A percentile compares a stretch with the other conserved stretches of the same genome.
phyloP scores from a whole-genome alignment of 306 rosid species.

The Fragaria iinumae region DNA sequence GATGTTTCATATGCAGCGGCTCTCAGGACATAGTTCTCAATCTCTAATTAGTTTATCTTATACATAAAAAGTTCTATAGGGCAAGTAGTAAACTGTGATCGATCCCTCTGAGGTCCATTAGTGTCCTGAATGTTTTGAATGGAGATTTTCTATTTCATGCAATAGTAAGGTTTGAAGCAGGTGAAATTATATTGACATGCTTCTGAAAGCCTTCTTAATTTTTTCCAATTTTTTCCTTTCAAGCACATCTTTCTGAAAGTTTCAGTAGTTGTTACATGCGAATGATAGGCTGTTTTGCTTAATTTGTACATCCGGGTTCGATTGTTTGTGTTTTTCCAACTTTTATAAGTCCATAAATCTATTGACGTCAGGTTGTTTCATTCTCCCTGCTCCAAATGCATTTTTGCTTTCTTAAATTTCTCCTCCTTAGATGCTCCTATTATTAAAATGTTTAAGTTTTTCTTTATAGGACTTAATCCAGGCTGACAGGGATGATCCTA shows the following conservation, averaged over 20 bases:
- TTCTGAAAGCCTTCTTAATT: background rate
- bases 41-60: background rate
- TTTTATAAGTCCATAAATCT: background rate
- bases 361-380: constrained; percentile 12
- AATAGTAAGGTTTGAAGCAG: background rate
- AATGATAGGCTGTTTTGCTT: background rate
- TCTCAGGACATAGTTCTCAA: background rate
- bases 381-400: constrained; percentile 3
- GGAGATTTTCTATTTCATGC: too few species aligned
- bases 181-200: background rate
- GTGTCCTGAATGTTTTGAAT: background rate
- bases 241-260: background rate
- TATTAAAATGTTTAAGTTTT: constrained; percentile 22
- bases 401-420: constrained; percentile 16
- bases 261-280: background rate
- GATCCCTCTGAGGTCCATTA: background rate
- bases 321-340: background rate
- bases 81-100: too few species aligned
- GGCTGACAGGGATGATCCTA: constrained; percentile 96
- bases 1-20: background rate
- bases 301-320: background rate
- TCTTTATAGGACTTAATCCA: constrained; percentile 69
- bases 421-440: constrained; percentile 8
- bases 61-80: background rate
- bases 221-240: background rate